Evolutionary conservation across 2,329 filamentous ascomycete genomes (phyloP).

Genomic region (Bipolaris oryzae): DNA sequence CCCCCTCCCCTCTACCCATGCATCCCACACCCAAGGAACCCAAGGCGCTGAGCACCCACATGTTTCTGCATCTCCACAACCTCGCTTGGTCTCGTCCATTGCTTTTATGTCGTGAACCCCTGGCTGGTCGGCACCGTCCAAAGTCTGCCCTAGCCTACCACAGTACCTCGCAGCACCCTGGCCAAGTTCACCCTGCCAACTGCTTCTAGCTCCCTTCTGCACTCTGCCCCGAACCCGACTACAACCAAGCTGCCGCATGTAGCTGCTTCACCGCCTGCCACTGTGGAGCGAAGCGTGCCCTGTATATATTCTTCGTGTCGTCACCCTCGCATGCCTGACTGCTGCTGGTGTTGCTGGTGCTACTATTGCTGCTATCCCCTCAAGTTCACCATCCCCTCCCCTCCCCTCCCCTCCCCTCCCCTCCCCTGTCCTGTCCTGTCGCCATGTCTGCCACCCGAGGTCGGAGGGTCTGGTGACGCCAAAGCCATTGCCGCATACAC

Average conservation of each 20-base stretch:
- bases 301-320: conserved; percentile 20
- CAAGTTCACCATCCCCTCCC: neutral
- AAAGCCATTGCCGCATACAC: conserved; percentile 11
- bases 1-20: too few species aligned
- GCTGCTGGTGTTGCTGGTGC: neutral
- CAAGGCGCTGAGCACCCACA: neutral
- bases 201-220: conserved; percentile 5
- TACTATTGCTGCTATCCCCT: neutral
- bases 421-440: too few species aligned
- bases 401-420: too few species aligned
- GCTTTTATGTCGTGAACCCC: neutral
- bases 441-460: neutral
- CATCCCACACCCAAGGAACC: neutral
- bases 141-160: neutral
- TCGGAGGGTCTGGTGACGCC: conserved; percentile 3
- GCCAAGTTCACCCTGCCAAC: neutral
- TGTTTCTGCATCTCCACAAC: neutral
- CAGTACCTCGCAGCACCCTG: neutral
- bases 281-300: conserved; percentile 26
- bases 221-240: neutral
- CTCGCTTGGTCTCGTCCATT: neutral
- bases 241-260: conserved; percentile 9
- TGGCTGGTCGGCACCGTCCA: neutral
- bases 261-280: conserved; percentile 31
- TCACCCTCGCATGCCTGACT: conserved; percentile 8